Evolutionary conservation across 1,284 basidiomycete genomes (phyloP).

Genomic region (Stereum hirsutum): DNA sequence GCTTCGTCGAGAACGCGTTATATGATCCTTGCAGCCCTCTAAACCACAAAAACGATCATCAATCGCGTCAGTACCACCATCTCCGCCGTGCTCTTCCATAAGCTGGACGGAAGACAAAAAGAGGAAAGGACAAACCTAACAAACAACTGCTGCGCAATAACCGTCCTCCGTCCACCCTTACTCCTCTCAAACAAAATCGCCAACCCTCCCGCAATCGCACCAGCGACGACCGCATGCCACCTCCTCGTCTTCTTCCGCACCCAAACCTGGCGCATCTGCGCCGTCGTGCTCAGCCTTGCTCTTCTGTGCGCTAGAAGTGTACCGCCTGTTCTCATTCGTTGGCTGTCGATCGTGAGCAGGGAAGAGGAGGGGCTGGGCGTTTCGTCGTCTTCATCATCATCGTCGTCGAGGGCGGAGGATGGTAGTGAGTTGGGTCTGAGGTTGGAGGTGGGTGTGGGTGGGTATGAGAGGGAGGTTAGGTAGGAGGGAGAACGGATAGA

Average conservation of each 20-base stretch:
- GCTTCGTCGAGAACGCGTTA: conserved; percentile 60
- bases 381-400: conserved; percentile 18
- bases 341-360: background rate
- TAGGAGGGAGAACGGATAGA: conserved; percentile 19
- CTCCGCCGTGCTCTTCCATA: background rate
- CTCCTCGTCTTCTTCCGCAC: conserved; percentile 57
- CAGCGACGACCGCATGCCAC: conserved; percentile 89
- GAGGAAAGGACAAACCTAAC: conserved; percentile 49
- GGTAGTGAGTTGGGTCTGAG: conserved; percentile 3
- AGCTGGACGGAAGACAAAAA: too few species aligned
- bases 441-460: too few species aligned
- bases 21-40: conserved; percentile 83
- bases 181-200: conserved; percentile 80
- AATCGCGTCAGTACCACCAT: too few species aligned
- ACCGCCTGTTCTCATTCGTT: conserved; percentile 10
- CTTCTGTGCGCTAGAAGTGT: conserved; percentile 20
- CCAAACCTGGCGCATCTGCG: conserved; percentile 53
- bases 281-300: conserved; percentile 49
- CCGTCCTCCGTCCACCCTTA: conserved; percentile 53
- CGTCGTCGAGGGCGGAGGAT: conserved; percentile 14
- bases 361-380: conserved; percentile 6
- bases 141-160: conserved; percentile 88
- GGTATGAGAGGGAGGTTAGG: too few species aligned
- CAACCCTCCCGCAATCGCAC: conserved; percentile 74
- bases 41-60: conserved; percentile 1